A percentile compares a stretch with the other conserved stretches of the same genome.
Evolutionary conservation across 352 stramenopile genomes (phyloP).

Genomic region (Pythium rishiriense): DNA sequence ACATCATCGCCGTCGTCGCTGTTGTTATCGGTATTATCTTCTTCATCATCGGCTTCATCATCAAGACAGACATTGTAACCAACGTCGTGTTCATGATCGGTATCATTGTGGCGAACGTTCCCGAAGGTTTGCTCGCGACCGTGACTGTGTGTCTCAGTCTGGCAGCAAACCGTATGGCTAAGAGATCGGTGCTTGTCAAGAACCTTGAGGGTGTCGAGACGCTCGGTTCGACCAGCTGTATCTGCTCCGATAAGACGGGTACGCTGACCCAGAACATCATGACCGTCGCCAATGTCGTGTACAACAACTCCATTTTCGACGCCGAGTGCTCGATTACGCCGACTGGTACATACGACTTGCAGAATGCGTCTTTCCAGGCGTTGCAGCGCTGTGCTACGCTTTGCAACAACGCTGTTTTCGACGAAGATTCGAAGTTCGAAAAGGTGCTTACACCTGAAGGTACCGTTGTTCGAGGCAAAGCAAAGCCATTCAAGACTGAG

Average conservation of each 20-base stretch:
- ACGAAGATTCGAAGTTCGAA: conserved; percentile 82
- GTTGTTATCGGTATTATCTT: conserved; percentile 46
- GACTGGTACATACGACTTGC: conserved; percentile 35
- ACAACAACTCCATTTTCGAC: conserved; percentile 78
- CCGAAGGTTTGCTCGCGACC: conserved; percentile 77
- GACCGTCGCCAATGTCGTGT: conserved; percentile 80
- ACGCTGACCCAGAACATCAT: conserved; percentile 90
- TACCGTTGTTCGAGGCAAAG: conserved; percentile 40
- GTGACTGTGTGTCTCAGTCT: conserved; percentile 84
- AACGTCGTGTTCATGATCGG: conserved; percentile 92
- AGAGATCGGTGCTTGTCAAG: conserved; percentile 82
- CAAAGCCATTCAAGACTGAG: conserved; percentile 62
- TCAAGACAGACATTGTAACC: conserved; percentile 43
- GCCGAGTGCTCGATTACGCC: conserved; percentile 76
- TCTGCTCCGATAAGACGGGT: conserved; percentile 92
- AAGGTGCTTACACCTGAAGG: conserved; percentile 50
- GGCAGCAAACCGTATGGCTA: conserved; percentile 67
- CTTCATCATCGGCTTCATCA: conserved; percentile 50
- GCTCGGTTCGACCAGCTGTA: conserved; percentile 78
- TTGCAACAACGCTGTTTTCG: conserved; percentile 82
- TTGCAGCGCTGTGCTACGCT: conserved; percentile 68
- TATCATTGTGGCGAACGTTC: conserved; percentile 92
- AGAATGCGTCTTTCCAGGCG: conserved; percentile 43
- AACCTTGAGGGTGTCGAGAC: conserved; percentile 86
- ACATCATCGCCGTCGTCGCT: conserved; percentile 51